These are phyloP conservation scores for Thermochaetoides thermophila DNA, from an alignment of 495 filamentous ascomycete species.

Conservation along the genomic window DNA sequence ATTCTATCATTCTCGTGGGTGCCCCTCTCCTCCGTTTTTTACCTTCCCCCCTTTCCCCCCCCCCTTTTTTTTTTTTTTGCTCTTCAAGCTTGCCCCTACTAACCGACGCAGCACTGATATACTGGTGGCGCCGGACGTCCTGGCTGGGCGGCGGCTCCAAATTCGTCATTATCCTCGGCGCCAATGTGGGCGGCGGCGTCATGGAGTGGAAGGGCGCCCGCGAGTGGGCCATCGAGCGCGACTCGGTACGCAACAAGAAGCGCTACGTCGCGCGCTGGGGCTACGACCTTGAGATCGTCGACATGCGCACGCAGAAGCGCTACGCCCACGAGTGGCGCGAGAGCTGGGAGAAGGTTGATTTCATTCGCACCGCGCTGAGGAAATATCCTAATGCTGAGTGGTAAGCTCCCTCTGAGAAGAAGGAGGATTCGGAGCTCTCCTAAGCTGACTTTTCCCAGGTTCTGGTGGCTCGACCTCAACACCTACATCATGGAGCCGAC, in stretches of 20 bases:
- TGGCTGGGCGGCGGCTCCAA: slow-evolving; percentile 72
- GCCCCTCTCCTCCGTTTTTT: too few species aligned
- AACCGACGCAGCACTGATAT: slow-evolving; percentile 31
- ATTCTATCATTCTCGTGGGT: slow-evolving; percentile 57
- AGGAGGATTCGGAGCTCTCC: too few species aligned
- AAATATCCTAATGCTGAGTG: slow-evolving; percentile 96
- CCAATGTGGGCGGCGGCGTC: slow-evolving; percentile 89
- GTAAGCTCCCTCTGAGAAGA: too few species aligned
- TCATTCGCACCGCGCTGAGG: slow-evolving; percentile 75
- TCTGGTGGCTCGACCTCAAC: slow-evolving; percentile 98
- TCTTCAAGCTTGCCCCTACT: too few species aligned
- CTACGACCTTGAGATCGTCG: slow-evolving; percentile 89
- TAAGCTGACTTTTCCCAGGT: slow-evolving; percentile 43
- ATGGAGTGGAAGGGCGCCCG: slow-evolving; percentile 98
- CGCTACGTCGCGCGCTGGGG: slow-evolving; percentile 80
- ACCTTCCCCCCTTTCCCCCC: background rate
- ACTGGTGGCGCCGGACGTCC: slow-evolving; percentile 31
- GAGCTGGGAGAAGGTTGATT: slow-evolving; percentile 98
- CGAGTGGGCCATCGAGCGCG: slow-evolving; percentile 96
- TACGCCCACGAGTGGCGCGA: slow-evolving; percentile 99
- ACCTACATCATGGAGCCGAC: slow-evolving; percentile 97
- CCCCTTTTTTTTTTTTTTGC: too few species aligned
- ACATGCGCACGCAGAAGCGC: slow-evolving; percentile 95
- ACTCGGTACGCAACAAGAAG: slow-evolving; percentile 89
- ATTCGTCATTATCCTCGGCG: slow-evolving; percentile 83